phyloP scores from a whole-genome alignment of 2,329 filamentous ascomycete species.

The Cylindrodendrum hubeiense region DNA sequence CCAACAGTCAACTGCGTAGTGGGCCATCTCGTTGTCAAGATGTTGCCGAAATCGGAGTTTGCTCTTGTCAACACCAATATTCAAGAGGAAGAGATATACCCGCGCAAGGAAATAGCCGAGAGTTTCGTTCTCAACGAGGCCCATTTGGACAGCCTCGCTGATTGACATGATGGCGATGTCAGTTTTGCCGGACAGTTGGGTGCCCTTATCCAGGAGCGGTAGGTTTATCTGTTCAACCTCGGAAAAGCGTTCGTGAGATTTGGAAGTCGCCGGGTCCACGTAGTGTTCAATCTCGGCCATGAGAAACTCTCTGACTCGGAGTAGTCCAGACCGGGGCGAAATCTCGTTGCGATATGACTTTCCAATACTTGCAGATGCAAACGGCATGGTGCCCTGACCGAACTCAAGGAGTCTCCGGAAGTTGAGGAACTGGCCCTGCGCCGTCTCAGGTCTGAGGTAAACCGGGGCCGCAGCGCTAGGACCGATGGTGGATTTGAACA shows the following conservation, averaged over 20 bases:
- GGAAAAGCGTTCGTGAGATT: slow-evolving; percentile 90
- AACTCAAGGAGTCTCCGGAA: slow-evolving; percentile 97
- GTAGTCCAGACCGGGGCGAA: slow-evolving; percentile 88
- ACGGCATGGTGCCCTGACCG: slow-evolving; percentile 95
- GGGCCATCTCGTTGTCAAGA: slow-evolving; percentile 83
- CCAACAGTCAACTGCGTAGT: slow-evolving; percentile 98
- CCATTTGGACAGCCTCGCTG: slow-evolving; percentile 85
- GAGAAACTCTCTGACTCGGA: slow-evolving; percentile 95
- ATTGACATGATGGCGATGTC: slow-evolving; percentile 77
- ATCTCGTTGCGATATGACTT: slow-evolving; percentile 99
- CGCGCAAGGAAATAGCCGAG: slow-evolving; percentile 96
- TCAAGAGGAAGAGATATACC: slow-evolving; percentile 90
- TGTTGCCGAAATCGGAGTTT: slow-evolving; percentile 98
- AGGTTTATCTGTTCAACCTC: slow-evolving; percentile 89
- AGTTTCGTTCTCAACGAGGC: slow-evolving; percentile 95
- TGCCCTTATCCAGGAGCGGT: slow-evolving; percentile 84
- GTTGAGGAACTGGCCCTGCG: slow-evolving; percentile 97
- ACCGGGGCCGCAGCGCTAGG: slow-evolving; percentile 87
- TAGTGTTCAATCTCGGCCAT: slow-evolving; percentile 99
- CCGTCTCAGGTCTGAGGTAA: slow-evolving; percentile 93
- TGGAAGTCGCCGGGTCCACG: slow-evolving; percentile 92
- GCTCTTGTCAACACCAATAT: slow-evolving; percentile 85
- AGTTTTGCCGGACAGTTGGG: slow-evolving; percentile 89
- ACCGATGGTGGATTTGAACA: slow-evolving; percentile 97
- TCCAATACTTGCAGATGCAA: slow-evolving; percentile 96